phyloP scores from a whole-genome alignment of 495 filamentous ascomycete genomes.

The Penicillium riverlandense region DNA sequence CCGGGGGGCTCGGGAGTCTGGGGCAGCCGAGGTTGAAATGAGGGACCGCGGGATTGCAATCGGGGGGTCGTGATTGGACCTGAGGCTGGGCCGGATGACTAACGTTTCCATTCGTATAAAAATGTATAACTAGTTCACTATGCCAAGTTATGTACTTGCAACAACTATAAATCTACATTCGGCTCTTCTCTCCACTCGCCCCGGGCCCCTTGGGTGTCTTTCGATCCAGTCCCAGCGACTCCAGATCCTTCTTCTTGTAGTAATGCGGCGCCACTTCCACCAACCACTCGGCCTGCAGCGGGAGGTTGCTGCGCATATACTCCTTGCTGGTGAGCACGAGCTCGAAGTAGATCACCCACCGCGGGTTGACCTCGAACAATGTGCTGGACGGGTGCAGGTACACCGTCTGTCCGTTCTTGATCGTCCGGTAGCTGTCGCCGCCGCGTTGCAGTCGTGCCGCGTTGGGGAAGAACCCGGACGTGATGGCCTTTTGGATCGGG shows the following conservation, averaged over 20 bases:
- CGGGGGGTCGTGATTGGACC: conserved; percentile 13
- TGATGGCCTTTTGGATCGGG: conserved; percentile 81
- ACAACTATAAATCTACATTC: conserved; percentile 15
- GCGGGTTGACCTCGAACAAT: conserved; percentile 74
- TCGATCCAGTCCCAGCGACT: conserved; percentile 67
- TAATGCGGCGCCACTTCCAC: conserved; percentile 92
- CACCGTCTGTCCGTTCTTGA: conserved; percentile 86
- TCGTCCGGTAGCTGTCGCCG: conserved; percentile 87
- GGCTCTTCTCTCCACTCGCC: conserved; percentile 41
- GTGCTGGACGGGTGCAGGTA: conserved; percentile 84
- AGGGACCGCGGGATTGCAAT: conserved; percentile 17
- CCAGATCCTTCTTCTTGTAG: conserved; percentile 88
- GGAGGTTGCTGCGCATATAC: conserved; percentile 86
- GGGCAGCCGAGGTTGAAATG: conserved; percentile 17
- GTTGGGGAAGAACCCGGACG: conserved; percentile 91
- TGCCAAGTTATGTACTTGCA: too few species aligned
- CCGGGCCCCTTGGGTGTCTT: conserved; percentile 69
- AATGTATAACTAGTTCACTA: too few species aligned
- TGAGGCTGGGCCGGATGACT: not conserved
- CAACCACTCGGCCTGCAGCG: conserved; percentile 78
- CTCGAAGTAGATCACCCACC: conserved; percentile 89
- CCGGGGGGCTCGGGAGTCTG: conserved; percentile 13
- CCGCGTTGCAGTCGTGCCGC: conserved; percentile 78
- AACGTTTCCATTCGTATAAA: too few species aligned
- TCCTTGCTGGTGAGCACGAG: conserved; percentile 89